phyloP scores from a whole-genome alignment of 148 eudicot genomes.

The Selenicereus undatus region DNA sequence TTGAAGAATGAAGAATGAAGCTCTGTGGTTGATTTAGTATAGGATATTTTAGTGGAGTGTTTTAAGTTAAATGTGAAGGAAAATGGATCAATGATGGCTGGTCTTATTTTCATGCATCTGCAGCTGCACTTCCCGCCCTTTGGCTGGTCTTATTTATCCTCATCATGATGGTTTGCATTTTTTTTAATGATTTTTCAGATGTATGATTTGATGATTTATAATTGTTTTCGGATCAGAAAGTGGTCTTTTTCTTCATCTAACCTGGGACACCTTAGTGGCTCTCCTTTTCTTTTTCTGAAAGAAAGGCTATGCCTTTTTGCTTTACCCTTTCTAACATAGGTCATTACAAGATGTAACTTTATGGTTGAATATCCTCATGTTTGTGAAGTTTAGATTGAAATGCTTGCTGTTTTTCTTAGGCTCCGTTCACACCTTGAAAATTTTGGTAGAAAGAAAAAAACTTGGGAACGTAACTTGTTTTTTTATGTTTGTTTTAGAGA shows the following conservation, averaged over 20 bases:
- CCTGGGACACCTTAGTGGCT: slow-evolving; percentile 14
- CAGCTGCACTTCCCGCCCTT: too few relatives aligned
- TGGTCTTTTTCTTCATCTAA: slow-evolving; percentile 16
- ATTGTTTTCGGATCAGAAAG: background rate
- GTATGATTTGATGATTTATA: too few relatives aligned
- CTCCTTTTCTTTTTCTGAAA: slow-evolving; percentile 17
- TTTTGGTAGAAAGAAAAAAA: too few relatives aligned
- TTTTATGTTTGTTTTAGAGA: too few relatives aligned
- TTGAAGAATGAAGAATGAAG: background rate
- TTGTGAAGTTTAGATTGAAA: background rate
- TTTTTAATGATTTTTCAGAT: too few relatives aligned
- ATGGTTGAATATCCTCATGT: slow-evolving; percentile 8
- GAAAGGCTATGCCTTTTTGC: slow-evolving; percentile 17
- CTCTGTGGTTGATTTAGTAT: too few relatives aligned
- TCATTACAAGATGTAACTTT: background rate
- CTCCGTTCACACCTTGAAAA: too few relatives aligned
- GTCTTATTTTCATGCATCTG: slow-evolving; percentile 2
- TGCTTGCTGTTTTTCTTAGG: background rate
- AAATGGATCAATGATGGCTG: slow-evolving; percentile 18
- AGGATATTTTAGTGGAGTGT: background rate
- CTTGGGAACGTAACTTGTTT: too few relatives aligned
- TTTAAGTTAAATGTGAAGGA: background rate
- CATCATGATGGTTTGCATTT: too few relatives aligned
- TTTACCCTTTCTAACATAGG: background rate
- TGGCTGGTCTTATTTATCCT: too few relatives aligned